These are phyloP conservation scores for Senecio squalidus DNA, from an alignment of 140 eudicot species.

Conservation along the genomic window DNA sequence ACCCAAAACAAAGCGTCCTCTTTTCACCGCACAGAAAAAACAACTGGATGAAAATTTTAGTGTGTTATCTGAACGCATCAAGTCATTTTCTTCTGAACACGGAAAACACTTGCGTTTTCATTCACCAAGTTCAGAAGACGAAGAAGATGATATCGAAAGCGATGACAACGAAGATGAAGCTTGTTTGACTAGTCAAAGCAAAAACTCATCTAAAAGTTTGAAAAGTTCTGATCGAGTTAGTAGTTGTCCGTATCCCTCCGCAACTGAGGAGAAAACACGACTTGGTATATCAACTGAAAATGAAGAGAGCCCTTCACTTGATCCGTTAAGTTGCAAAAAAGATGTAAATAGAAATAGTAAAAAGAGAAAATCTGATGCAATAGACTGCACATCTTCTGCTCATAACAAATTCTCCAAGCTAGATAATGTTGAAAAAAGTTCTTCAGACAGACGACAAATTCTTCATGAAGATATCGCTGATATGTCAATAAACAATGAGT, in stretches of 20 bases:
- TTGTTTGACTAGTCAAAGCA: conserved; percentile 25
- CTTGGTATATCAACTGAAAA: conserved; percentile 61
- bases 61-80: conserved; percentile 57
- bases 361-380: conserved; percentile 40
- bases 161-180: conserved; percentile 29
- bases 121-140: conserved; percentile 63
- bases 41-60: conserved; percentile 70
- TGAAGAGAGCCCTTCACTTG: conserved; percentile 18
- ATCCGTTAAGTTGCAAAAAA: conserved; percentile 7
- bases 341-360: conserved; percentile 18
- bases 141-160: conserved; percentile 17
- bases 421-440: conserved; percentile 13
- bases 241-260: conserved; percentile 86
- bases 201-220: conserved; percentile 24
- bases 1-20: conserved; percentile 42
- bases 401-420: conserved; percentile 28
- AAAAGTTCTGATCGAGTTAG: conserved; percentile 43
- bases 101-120: conserved; percentile 56
- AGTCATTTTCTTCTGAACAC: conserved; percentile 44
- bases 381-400: conserved; percentile 4
- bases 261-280: conserved; percentile 64
- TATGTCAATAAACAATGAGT: conserved; percentile 29
- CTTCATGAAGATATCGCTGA: conserved; percentile 4
- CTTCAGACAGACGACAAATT: conserved; percentile 2
- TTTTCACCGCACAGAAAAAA: conserved; percentile 64